Evolutionary conservation across 805 yeast species (phyloP).

Genomic region (Metahyphopichia silvanorum): DNA sequence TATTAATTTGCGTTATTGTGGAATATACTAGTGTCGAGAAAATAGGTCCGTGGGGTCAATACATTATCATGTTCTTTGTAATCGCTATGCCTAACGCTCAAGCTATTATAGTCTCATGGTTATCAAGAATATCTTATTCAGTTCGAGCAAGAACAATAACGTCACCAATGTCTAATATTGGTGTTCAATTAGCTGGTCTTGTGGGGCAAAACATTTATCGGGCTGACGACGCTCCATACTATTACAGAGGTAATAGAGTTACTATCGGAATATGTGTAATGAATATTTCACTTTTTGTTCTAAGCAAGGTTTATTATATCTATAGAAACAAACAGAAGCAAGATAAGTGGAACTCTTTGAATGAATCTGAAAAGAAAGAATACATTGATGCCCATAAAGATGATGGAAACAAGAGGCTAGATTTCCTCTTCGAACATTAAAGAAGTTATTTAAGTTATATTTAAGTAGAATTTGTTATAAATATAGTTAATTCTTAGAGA

Average conservation of each 20-base stretch:
- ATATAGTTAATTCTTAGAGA: too few relatives aligned
- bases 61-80: too few relatives aligned
- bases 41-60: too few relatives aligned
- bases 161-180: slow-evolving; percentile 25
- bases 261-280: too few relatives aligned
- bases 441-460: too few relatives aligned
- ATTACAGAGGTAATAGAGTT: slow-evolving; percentile 26
- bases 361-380: slow-evolving; percentile 13
- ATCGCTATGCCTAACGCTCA: slow-evolving; percentile 19
- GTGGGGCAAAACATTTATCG: slow-evolving; percentile 23
- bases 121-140: slow-evolving; percentile 22
- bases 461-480: too few relatives aligned
- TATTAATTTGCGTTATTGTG: too few relatives aligned
- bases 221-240: slow-evolving; percentile 24
- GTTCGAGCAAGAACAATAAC: slow-evolving; percentile 24
- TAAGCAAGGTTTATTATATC: slow-evolving; percentile 18
- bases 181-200: slow-evolving; percentile 22
- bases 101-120: slow-evolving; percentile 28
- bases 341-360: slow-evolving; percentile 16
- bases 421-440: slow-evolving; percentile 22
- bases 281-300: slow-evolving; percentile 18
- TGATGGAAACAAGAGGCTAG: slow-evolving; percentile 22
- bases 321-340: slow-evolving; percentile 16
- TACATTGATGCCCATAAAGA: slow-evolving; percentile 15
- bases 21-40: too few relatives aligned